Percentiles rank a stretch among this genome's conserved stretches.
These are phyloP conservation scores for Aureobasidium mangrovei DNA, from an alignment of 2,329 filamentous ascomycete species.

Conservation along the genomic window DNA sequence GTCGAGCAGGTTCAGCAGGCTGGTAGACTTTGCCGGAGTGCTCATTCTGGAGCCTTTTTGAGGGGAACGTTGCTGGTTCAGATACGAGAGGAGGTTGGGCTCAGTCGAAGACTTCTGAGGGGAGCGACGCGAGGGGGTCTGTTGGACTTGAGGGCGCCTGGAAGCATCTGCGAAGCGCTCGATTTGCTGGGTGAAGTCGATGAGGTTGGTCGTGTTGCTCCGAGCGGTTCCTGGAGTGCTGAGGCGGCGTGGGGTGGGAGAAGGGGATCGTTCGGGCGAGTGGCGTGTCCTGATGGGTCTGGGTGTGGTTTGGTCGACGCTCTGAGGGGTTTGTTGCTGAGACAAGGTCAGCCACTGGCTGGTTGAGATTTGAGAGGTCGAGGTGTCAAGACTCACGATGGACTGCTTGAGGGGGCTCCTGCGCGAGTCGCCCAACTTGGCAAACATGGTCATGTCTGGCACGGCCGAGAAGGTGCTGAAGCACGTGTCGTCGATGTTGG, in stretches of 20 bases:
- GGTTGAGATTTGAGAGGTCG: not conserved
- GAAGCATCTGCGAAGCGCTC: conserved; percentile 42
- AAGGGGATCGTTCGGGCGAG: conserved; percentile 35
- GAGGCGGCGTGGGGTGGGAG: conserved; percentile 46
- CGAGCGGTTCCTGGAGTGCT: conserved; percentile 30
- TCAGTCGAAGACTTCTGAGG: conserved; percentile 43
- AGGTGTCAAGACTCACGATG: not conserved
- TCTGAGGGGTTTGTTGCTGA: conserved; percentile 14
- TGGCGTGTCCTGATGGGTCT: conserved; percentile 38
- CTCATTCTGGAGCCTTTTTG: conserved; percentile 24
- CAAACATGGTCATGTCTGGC: conserved; percentile 77
- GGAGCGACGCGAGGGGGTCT: conserved; percentile 31
- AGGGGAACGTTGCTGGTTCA: conserved; percentile 36
- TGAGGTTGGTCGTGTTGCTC: conserved; percentile 63
- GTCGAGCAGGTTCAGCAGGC: conserved; percentile 65
- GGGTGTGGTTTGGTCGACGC: conserved; percentile 42
- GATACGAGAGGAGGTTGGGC: conserved; percentile 37
- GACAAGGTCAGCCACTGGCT: not conserved
- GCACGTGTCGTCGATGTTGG: conserved; percentile 55
- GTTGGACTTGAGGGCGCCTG: conserved; percentile 27
- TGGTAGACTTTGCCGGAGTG: conserved; percentile 37
- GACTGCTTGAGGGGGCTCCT: conserved; percentile 13
- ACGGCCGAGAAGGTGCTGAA: conserved; percentile 87
- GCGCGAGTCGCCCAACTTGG: conserved; percentile 53
- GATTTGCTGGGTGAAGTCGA: conserved; percentile 80